phyloP scores from a whole-genome alignment of 345 rosid species.

The Euphorbia tirucalli region DNA sequence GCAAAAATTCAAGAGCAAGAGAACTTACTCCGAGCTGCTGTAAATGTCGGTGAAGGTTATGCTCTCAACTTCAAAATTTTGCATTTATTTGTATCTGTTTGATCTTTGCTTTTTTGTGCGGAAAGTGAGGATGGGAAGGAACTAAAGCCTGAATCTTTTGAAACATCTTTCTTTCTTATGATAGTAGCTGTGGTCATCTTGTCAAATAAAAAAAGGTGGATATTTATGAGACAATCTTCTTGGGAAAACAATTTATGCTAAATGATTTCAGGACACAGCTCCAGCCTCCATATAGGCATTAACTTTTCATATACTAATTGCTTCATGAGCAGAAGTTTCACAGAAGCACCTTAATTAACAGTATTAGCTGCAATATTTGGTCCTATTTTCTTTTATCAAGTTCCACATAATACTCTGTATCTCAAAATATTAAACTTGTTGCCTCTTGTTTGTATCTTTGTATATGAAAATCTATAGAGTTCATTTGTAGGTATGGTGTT shows the following conservation, averaged over 20 bases:
- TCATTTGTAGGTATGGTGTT: no score
- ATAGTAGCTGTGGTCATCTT: background rate
- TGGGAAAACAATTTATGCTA: background rate
- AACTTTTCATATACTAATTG: background rate
- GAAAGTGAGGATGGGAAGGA: background rate
- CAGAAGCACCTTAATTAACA: background rate
- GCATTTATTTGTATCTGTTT: background rate
- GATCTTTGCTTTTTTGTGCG: no score
- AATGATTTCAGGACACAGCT: background rate
- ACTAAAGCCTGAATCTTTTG: background rate
- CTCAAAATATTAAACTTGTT: no score
- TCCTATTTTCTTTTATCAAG: no score
- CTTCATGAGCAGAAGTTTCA: background rate
- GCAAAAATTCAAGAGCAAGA: conserved; percentile 90
- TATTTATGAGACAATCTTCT: background rate
- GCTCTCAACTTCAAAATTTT: background rate
- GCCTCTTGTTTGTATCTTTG: no score
- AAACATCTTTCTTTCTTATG: background rate
- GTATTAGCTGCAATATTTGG: no score
- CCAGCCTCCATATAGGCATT: background rate
- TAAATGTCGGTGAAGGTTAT: conserved; percentile 73
- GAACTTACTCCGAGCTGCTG: conserved; percentile 69
- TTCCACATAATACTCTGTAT: no score
- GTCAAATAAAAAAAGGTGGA: background rate
- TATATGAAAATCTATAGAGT: no score